phyloP scores from a whole-genome alignment of 2,329 filamentous ascomycete species.

The Zymoseptoria brevis region DNA sequence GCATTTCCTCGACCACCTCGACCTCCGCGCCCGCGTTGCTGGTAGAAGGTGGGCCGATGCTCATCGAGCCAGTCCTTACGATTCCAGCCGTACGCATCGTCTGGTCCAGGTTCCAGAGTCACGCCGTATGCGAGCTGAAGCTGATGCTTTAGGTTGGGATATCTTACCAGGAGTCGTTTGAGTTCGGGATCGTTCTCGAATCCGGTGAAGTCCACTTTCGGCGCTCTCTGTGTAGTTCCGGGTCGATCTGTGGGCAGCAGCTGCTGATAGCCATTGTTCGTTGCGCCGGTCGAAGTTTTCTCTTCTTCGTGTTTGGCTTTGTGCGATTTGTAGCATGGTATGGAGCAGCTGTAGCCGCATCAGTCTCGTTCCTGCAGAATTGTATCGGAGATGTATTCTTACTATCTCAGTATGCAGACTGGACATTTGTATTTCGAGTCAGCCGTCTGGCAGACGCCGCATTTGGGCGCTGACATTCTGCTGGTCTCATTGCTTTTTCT shows the following conservation, averaged over 20 bases:
- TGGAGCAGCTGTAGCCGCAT: conserved; percentile 28
- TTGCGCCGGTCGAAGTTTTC: not conserved
- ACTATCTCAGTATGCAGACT: conserved; percentile 42
- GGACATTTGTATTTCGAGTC: conserved; percentile 46
- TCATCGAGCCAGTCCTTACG: conserved; percentile 17
- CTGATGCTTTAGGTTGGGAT: conserved; percentile 28
- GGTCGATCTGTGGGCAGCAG: conserved; percentile 10
- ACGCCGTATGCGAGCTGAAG: conserved; percentile 29
- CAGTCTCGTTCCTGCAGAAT: conserved; percentile 1
- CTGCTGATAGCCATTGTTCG: not conserved
- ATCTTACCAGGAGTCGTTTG: conserved; percentile 26
- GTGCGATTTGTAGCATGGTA: conserved; percentile 33
- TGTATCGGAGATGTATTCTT: conserved; percentile 8
- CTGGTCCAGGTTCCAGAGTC: conserved; percentile 30
- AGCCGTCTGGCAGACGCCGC: conserved; percentile 37
- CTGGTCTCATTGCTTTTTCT: conserved; percentile 9
- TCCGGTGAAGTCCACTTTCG: conserved; percentile 24
- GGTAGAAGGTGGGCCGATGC: conserved; percentile 8
- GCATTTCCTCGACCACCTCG: conserved; percentile 12
- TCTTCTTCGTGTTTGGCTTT: conserved; percentile 24
- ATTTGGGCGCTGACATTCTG: conserved; percentile 30
- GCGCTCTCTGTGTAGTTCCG: conserved; percentile 18
- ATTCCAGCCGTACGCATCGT: conserved; percentile 23
- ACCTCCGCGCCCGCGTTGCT: conserved; percentile 15
- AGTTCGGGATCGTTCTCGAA: conserved; percentile 29